Base-by-base conservation (phyloP, 2,329 filamentous ascomycete genomes). In the Aspergillus uvarum region DNA sequence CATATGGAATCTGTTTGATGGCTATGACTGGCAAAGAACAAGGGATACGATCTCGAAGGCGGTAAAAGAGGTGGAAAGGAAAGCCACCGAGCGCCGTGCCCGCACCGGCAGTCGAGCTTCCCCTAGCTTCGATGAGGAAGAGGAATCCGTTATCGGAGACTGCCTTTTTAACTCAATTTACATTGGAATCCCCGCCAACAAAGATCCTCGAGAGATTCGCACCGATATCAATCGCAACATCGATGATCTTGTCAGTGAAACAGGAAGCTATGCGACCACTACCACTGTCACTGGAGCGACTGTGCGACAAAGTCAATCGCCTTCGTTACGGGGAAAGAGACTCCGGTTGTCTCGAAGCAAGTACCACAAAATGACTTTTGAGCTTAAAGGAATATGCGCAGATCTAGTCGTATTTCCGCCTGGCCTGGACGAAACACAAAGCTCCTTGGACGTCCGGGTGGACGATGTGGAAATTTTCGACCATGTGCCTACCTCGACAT, bases 141-240 rank as follows among this genome's bases (percentile, higher is more conserved):
- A 93, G 48, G 90, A 93, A 74, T 91, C 87, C 12, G 90, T 90
- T 5, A 96, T 98, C 75, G 92, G 92, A 5, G 96, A 99, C 73
- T 96, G 96, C 67, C 82, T 99, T 16, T 99, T 99, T 83, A 98
- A 99, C 73, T 99, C 95, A 0, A 96, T 99, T 57, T 99, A 97
- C 79, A 97, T 99, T 68, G 92, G 91, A 14, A 90, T 99, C 19
- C 90, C 94, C 0, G 85, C 90, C 11, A 95, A 93, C 67, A 87
- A 89, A 59, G 94, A 98, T 67, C 92, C 92, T 5, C 86, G 86
- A 56, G 91, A 96, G 31, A 83, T 98, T 10, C 83, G 91, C 4
- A 85, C 87, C 50, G 90, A 90, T 44, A 96, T 99, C 76, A 96
- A 97, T 70, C 87, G 89, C 59, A 87, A 94, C 38, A 85, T 98